Conservation (phyloP, 2,329 filamentous ascomycete species). For the Blastomyces parvus region DNA sequence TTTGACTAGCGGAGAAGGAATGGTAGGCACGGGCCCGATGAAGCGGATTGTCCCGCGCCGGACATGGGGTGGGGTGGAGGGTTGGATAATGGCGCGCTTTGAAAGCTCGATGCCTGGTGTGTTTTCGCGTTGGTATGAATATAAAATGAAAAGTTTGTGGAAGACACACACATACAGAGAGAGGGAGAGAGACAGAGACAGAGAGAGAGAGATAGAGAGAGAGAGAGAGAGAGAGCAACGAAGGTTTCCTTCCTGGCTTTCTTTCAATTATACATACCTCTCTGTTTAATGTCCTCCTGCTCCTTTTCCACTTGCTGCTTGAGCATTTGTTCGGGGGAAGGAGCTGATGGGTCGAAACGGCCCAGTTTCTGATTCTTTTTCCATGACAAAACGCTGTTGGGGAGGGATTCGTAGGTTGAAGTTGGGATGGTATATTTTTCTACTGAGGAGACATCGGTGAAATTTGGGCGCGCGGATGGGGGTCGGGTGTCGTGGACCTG, state of each 20-base stretch:
- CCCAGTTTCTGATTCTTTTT: constrained; percentile 94
- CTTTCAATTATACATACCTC: constrained; percentile 40
- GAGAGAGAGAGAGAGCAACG: not conserved
- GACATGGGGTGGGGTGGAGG: constrained; percentile 34
- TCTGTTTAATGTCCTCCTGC: constrained; percentile 52
- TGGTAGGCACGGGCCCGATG: constrained; percentile 33
- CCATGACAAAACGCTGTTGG: constrained; percentile 86
- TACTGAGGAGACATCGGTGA: constrained; percentile 68
- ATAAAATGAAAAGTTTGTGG: not conserved
- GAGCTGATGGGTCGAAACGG: constrained; percentile 81
- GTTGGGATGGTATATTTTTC: constrained; percentile 86
- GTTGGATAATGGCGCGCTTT: constrained; percentile 37
- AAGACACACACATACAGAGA: no score
- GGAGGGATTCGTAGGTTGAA: constrained; percentile 73
- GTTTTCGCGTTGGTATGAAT: not conserved
- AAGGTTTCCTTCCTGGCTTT: not conserved
- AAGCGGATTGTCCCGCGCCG: constrained; percentile 37
- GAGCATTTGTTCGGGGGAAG: constrained; percentile 62
- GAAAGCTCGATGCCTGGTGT: constrained; percentile 34
- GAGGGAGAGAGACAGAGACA: not conserved
- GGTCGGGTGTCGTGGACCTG: constrained; percentile 76
- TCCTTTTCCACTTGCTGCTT: constrained; percentile 54
- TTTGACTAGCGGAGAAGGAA: constrained; percentile 28
- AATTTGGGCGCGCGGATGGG: constrained; percentile 63
- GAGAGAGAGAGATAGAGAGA: not conserved